phyloP scores from a whole-genome alignment of 1,284 basidiomycete species.

The Papiliotrema flavescens region DNA sequence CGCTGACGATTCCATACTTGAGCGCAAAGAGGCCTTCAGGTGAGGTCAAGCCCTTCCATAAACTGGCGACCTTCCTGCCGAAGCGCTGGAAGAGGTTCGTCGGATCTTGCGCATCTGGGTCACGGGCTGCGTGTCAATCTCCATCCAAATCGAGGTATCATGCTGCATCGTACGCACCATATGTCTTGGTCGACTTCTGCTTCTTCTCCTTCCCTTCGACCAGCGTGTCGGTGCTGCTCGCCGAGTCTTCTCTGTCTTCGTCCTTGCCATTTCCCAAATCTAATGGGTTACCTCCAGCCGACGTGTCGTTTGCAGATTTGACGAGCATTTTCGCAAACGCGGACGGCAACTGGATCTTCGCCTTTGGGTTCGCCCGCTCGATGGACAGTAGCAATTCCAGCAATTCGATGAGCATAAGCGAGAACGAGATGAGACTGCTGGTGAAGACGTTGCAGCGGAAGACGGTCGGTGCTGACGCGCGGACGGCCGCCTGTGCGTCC shows the following conservation, averaged over 20 bases:
- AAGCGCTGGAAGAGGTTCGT: conserved; percentile 36
- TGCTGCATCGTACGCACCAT: conserved; percentile 4
- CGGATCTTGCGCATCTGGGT: conserved; percentile 45
- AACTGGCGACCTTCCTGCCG: conserved; percentile 17
- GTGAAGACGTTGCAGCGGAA: conserved; percentile 51
- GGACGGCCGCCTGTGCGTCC: conserved; percentile 7
- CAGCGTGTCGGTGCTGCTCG: conserved; percentile 13
- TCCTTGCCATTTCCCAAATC: conserved; percentile 28
- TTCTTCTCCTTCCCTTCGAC: conserved; percentile 16
- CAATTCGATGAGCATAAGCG: conserved; percentile 37
- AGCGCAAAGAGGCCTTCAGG: conserved; percentile 53
- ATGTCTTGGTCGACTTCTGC: conserved; percentile 11
- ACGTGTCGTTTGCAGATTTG: conserved; percentile 32
- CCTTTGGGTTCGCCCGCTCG: conserved; percentile 40
- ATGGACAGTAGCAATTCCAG: conserved; percentile 39
- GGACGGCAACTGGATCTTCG: conserved; percentile 50
- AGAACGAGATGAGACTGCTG: conserved; percentile 45
- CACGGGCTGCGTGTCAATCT: conserved; percentile 15
- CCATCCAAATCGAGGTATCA: background rate
- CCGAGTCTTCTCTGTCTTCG: conserved; percentile 15
- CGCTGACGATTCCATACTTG: conserved; percentile 57
- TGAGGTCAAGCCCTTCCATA: conserved; percentile 27
- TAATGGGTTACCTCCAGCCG: conserved; percentile 22
- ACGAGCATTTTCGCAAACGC: conserved; percentile 48
- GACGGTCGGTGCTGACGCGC: conserved; percentile 42